phyloP scores from a whole-genome alignment of 768 basidiomycete species.

The Suillus paluster region DNA sequence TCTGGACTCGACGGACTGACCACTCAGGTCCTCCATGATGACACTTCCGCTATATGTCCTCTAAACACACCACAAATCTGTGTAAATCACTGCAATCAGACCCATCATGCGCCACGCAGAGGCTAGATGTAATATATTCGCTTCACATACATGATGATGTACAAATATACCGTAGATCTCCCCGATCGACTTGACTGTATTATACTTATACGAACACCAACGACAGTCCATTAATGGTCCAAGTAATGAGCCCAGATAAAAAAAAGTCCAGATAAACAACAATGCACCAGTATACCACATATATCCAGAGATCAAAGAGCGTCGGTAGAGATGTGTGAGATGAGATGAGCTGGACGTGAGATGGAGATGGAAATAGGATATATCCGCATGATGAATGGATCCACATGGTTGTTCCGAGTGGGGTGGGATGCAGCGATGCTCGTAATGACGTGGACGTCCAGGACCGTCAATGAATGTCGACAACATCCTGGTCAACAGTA shows the following conservation, averaged over 20 bases:
- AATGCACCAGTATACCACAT: slow-evolving; percentile 1
- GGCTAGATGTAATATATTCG: neutral
- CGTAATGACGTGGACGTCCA: neutral
- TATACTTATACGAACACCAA: neutral
- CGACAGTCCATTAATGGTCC: neutral
- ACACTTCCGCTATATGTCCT: no score
- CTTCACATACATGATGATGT: neutral
- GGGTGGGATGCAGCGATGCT: neutral
- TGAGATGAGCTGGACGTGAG: neutral
- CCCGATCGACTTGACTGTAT: neutral
- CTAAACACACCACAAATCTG: no score
- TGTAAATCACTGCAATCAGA: neutral
- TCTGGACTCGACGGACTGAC: no score
- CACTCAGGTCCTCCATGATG: no score
- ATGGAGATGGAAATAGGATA: neutral
- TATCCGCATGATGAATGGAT: slow-evolving; percentile 2
- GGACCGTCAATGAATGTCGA: neutral
- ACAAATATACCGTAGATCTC: neutral
- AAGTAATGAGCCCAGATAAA: neutral
- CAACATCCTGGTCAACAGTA: slow-evolving; percentile 2
- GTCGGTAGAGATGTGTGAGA: neutral
- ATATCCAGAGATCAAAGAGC: neutral
- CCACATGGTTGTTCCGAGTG: slow-evolving; percentile 2
- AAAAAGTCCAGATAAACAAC: neutral
- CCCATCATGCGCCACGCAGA: neutral